phyloP scores from a whole-genome alignment of 2,329 filamentous ascomycete genomes.

The Trichoderma sp. region DNA sequence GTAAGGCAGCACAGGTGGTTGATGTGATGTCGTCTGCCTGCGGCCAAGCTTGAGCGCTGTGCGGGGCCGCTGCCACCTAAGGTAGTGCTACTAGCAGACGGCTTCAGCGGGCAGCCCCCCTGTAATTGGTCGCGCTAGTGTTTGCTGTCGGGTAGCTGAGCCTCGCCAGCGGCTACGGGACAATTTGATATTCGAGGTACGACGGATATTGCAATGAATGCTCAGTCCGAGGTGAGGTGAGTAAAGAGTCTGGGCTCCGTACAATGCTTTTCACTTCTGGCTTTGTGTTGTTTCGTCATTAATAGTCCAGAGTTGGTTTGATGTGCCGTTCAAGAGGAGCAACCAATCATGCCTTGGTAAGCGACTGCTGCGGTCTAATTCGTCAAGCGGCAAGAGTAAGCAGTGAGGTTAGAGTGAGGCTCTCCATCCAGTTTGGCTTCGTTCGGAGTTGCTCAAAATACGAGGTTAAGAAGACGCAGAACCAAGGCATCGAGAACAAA shows the following conservation, averaged over 20 bases:
- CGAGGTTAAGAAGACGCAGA: too few species aligned
- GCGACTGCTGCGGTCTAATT: slow-evolving; percentile 7
- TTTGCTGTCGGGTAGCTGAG: background rate
- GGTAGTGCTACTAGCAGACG: slow-evolving; percentile 13
- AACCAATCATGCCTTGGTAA: slow-evolving; percentile 9
- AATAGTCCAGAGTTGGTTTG: background rate
- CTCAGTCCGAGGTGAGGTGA: background rate
- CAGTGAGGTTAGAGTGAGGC: background rate
- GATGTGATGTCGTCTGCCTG: slow-evolving; percentile 25
- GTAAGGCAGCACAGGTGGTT: background rate
- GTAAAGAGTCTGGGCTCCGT: background rate
- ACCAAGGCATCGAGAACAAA: too few species aligned
- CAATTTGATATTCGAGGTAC: background rate
- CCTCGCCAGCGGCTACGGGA: background rate
- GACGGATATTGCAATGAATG: background rate
- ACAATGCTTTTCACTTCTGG: background rate
- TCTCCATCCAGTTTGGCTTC: background rate
- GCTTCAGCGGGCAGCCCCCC: slow-evolving; percentile 17
- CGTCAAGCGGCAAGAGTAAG: background rate
- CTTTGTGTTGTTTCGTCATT: background rate
- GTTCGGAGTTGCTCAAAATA: too few species aligned
- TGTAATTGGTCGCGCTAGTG: slow-evolving; percentile 16
- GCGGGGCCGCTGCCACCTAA: slow-evolving; percentile 22
- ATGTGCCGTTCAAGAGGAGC: background rate
- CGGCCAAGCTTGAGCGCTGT: slow-evolving; percentile 1